Evolutionary conservation across 2,329 filamentous ascomycete genomes (phyloP), one percentile per base, ranked within the genome.

Genomic region (Metarhizium robertsii): DNA sequence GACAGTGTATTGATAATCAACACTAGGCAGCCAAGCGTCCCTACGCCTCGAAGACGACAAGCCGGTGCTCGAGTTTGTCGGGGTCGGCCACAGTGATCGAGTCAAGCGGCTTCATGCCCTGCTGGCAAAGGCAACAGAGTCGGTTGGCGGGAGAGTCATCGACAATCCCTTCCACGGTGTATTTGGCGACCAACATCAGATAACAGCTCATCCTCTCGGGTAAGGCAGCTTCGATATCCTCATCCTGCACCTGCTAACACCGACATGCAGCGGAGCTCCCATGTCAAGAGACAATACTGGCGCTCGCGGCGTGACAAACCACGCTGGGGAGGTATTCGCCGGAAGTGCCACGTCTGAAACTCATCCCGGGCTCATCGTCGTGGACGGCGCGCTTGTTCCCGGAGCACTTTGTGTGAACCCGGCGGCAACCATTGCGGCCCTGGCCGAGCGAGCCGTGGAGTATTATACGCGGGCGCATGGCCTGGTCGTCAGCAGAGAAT

Each of bases 351-450:
- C 61, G 1, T 30, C 54, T n/a, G 77, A 83, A 38, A 76, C 76
- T 0, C 72, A 88, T 61, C 51, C 71, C 0, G 84, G 84, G 0
- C 72, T 88, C 2, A 73, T 86, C 18, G 79, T 85, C 34, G 80
- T 79, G 0, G 85, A 88, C 63, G 84, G 72, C 8, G 75, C 84
- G 2, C 69, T 82, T 1, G 77, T 88, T 16, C 85, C 85, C 0
- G 77, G 78, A 7, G 78, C 85, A 0, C 71, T 88, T 2, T 78
- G 84, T 14, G 81, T 83, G 3, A 88, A 88, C 62, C 85, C 85
- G 0, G 78, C 86, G 53, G 85, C 85, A 1, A 88, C 85, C 1
- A 88, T 88, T 59, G 79, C 84, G 0, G 85, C 85, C 2, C 75
- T 89, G 20, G 84, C 85, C 0, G 85, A 88, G 67, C 74, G 85